A percentile compares a stretch with the other conserved stretches of the same genome.
Conservation (phyloP, 73 alveolate species). For the Stentor coeruleus region DNA sequence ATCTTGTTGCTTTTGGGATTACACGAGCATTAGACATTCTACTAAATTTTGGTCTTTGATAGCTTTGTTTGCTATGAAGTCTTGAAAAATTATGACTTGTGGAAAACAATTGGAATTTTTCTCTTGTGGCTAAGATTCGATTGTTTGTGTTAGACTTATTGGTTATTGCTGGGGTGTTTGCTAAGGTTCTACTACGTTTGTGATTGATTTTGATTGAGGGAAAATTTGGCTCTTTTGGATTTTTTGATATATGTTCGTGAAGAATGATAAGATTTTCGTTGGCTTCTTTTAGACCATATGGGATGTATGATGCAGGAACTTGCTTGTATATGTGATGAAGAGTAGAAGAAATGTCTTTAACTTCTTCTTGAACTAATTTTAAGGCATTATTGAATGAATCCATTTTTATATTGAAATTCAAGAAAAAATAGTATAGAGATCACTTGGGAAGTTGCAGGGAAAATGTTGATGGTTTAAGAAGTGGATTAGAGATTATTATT, state of each 20-base stretch:
- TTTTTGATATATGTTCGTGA: background rate
- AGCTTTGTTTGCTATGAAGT: background rate
- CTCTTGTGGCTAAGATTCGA: background rate
- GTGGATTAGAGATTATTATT: too few relatives aligned
- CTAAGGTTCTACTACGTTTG: background rate
- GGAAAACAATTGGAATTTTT: background rate
- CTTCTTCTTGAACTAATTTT: background rate
- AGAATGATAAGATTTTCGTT: too few relatives aligned
- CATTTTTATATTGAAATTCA: too few relatives aligned
- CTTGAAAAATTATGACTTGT: background rate
- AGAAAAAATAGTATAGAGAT: too few relatives aligned
- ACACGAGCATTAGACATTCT: constrained; percentile 9
- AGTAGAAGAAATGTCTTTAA: background rate
- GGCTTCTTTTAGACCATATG: background rate
- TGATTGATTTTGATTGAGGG: background rate
- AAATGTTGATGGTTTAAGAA: too few relatives aligned
- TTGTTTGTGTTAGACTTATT: background rate
- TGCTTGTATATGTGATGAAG: background rate
- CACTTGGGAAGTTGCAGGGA: too few relatives aligned
- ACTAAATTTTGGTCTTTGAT: background rate
- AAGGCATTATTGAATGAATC: background rate
- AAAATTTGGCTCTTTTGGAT: background rate
- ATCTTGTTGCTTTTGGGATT: background rate
- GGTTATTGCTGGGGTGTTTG: background rate
- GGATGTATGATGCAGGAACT: background rate